These are phyloP conservation scores for Tylopilus sp. DNA, from an alignment of 1,284 basidiomycete species.

Conservation along the genomic window DNA sequence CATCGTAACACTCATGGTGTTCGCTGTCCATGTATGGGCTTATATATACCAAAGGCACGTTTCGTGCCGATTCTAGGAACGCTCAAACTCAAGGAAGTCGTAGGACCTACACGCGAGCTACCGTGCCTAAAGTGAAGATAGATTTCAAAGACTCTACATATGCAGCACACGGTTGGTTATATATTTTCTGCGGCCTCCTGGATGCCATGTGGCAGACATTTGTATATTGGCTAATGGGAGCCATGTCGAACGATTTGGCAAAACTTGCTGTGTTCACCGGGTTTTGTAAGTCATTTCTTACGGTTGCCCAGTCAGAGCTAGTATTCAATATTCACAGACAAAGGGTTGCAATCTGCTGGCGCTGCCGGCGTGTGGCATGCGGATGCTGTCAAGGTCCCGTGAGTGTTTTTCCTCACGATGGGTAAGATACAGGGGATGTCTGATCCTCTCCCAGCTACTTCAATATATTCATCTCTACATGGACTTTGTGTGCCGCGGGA, in stretches of 20 bases:
- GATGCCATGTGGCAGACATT: constrained; percentile 61
- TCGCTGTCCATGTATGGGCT: constrained; percentile 48
- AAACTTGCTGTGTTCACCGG: constrained; percentile 33
- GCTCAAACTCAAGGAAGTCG: constrained; percentile 2
- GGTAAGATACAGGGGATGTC: neutral
- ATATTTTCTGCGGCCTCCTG: constrained; percentile 42
- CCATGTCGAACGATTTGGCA: constrained; percentile 33
- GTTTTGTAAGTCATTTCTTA: constrained; percentile 24
- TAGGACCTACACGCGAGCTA: constrained; percentile 50
- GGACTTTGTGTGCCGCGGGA: constrained; percentile 34
- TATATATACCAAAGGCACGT: constrained; percentile 50
- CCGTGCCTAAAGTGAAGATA: constrained; percentile 35
- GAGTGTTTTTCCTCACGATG: constrained; percentile 5
- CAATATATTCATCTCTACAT: constrained; percentile 38
- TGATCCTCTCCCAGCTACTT: constrained; percentile 29
- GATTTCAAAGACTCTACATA: constrained; percentile 44
- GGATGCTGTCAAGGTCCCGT: constrained; percentile 24
- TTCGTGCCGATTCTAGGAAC: neutral
- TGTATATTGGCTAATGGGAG: constrained; percentile 47
- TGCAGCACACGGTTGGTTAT: constrained; percentile 40
- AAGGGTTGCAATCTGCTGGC: constrained; percentile 32
- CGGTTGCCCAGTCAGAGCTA: neutral
- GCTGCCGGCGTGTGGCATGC: constrained; percentile 32
- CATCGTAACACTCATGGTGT: constrained; percentile 45
- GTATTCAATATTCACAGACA: constrained; percentile 18